Evolutionary conservation across 1,139 yeast species (phyloP), one percentile per base, ranked within the genome.

Genomic region (Kodamaea anthophila): DNA sequence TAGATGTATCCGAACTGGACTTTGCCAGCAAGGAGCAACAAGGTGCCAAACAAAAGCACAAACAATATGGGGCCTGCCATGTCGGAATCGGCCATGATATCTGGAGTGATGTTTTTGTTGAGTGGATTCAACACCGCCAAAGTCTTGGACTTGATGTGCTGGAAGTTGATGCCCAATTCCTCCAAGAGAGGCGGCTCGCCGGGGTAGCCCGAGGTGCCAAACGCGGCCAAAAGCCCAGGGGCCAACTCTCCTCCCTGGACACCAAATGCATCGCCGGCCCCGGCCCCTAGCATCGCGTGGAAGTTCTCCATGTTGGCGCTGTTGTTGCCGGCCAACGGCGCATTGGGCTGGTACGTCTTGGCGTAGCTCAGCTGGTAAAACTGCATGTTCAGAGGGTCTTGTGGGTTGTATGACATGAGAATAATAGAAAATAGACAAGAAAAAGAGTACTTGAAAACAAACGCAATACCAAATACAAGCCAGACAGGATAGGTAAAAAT

Each of bases 1-100:
- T 91, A 91, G 32, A 91, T 85, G 55, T 93, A 93, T 3, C 98
- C 97, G 53, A 91, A 91, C 53, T 91, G 97, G 12, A 88, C 86
- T 51, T 88, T 91, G 9, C 99, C 98, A 2, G 94, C 74, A 27
- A 87, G 64, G 33, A 88, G 62, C 31, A 93, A 60, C 39, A 83
- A 75, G 1, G 87, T 72, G n/a, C 96, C 98, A 53, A 88, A 88
- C 34, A 87, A 57, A 34, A 91, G 65, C 42, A 93, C 93, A 56
- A 91, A 93, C 30, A 93, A 62, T 24, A 91, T 70, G 1, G 99
- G 98, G 1, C 99, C 99, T 0, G 97, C 96, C 44, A 91, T 67
- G 53, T 91, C 98, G 13, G 94, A 74, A 53, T 91, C 97, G 31
- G 80, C 78, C 78, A 87, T 77, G 32, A 87, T 80, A 46, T 86